Evolutionary conservation across 805 yeast genomes (phyloP), one percentile per base, ranked within the genome.

Genomic region (Yarrowia deformans): DNA sequence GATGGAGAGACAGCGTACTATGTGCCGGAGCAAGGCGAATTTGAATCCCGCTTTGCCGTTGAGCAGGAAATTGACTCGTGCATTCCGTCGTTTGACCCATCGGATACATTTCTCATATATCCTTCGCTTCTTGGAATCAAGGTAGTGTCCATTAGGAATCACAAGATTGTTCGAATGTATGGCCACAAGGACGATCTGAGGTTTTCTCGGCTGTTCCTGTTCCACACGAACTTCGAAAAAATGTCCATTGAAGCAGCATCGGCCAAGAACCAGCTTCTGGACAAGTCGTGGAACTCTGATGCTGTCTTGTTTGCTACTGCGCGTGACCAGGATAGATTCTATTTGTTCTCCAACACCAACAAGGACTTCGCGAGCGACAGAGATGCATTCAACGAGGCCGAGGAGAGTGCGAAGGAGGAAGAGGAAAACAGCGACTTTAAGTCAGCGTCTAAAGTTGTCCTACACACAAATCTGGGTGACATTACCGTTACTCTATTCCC

Each of bases 401-500:
- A 40, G 4, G 48, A 34, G 8, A 13, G 23, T 4, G 16, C 19
- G 7, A 49, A 42, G 14, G 46, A 42, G 14, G 37, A 29, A 3
- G 74, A 86, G 18, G 49, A 54, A 43, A 45, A 61, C 14, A 45
- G 35, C 8, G 54, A 29, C 37, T 58, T 68, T 45, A 58, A 46
- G 8, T 69, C 69, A 8, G 81, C 68, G 5, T 37, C 56, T 1
- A 9, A 16, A n/a, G 40, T 75, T 14, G 72, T 73, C 8, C 55
- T 80, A 7, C 82, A 83, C 71, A 83, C 85, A 1, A 77, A 82
- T 3, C 58, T 77, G 13, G 85, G 85, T 2, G 85, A 83, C 71
- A 82, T 83, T 35, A 74, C 75, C 45, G 72, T 83, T 32, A 73
- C 77, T 40, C 70, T 83, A 29, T 80, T 73, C 70, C 79, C 77